phyloP scores from a whole-genome alignment of 2,329 filamentous ascomycete genomes.

The Achaetomium macrosporum region DNA sequence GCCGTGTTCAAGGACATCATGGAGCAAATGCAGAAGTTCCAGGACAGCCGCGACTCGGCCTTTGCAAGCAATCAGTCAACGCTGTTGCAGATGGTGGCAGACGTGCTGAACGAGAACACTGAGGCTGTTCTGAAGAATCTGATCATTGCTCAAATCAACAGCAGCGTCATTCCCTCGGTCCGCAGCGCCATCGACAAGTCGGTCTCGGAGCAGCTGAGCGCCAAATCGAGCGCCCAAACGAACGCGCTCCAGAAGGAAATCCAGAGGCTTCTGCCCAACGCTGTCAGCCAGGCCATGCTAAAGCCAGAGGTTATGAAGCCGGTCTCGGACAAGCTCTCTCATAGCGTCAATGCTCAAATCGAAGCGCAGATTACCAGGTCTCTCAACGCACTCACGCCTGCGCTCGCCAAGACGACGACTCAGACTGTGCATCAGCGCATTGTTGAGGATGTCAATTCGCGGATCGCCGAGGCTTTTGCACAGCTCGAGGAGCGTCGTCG shows the following conservation, averaged over 20 bases:
- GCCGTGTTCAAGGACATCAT: slow-evolving; percentile 51
- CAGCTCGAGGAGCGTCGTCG: slow-evolving; percentile 46
- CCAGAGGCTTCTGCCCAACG: slow-evolving; percentile 60
- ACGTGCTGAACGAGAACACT: slow-evolving; percentile 57
- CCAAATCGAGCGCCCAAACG: slow-evolving; percentile 62
- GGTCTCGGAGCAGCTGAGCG: slow-evolving; percentile 65
- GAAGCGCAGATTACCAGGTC: slow-evolving; percentile 61
- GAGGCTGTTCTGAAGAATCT: slow-evolving; percentile 70
- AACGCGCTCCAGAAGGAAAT: slow-evolving; percentile 66
- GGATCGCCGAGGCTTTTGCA: slow-evolving; percentile 46
- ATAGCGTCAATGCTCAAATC: slow-evolving; percentile 60
- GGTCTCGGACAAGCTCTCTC: slow-evolving; percentile 66
- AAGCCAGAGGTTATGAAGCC: slow-evolving; percentile 66
- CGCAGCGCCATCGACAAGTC: slow-evolving; percentile 60
- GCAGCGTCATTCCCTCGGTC: slow-evolving; percentile 69
- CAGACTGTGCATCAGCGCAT: slow-evolving; percentile 60
- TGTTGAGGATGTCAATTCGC: slow-evolving; percentile 61
- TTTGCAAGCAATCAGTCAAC: slow-evolving; percentile 57
- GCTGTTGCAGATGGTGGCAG: slow-evolving; percentile 52
- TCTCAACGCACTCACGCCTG: slow-evolving; percentile 60
- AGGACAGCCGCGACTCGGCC: slow-evolving; percentile 36
- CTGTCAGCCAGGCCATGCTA: slow-evolving; percentile 62
- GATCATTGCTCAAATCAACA: slow-evolving; percentile 68
- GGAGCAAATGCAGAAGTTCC: slow-evolving; percentile 49
- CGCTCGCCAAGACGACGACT: slow-evolving; percentile 58